Percentiles rank a stretch among this genome's conserved stretches.
Evolutionary conservation across 2,329 filamentous ascomycete genomes (phyloP).

Genomic region (Lithohypha guttulata): DNA sequence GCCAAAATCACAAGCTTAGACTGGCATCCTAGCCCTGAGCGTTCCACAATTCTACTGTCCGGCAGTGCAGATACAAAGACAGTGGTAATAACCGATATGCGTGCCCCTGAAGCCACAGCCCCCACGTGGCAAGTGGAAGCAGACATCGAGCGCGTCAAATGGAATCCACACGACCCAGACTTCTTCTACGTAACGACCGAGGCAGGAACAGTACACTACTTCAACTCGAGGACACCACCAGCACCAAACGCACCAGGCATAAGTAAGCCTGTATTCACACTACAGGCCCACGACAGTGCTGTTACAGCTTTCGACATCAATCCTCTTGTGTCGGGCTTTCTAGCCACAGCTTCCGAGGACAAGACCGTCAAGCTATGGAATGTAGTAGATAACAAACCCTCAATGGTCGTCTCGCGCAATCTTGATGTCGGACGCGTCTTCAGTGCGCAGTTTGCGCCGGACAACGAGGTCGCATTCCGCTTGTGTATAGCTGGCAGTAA

Average conservation of each 20-base stretch:
- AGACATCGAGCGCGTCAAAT: conserved; percentile 84
- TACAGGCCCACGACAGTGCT: conserved; percentile 90
- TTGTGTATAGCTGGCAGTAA: conserved; percentile 91
- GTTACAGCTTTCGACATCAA: conserved; percentile 92
- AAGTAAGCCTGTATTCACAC: conserved; percentile 85
- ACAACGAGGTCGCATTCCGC: conserved; percentile 81
- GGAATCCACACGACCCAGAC: conserved; percentile 88
- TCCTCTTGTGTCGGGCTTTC: conserved; percentile 75
- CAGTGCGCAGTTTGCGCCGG: conserved; percentile 78
- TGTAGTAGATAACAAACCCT: conserved; percentile 66
- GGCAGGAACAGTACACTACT: conserved; percentile 80
- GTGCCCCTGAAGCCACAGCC: conserved; percentile 70
- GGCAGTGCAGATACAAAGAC: conserved; percentile 85
- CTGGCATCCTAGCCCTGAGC: conserved; percentile 67
- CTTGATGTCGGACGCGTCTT: conserved; percentile 93
- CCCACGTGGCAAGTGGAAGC: conserved; percentile 89
- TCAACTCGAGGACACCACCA: conserved; percentile 71
- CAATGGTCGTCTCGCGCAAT: conserved; percentile 83
- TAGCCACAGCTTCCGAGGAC: conserved; percentile 88
- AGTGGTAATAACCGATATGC: conserved; percentile 90
- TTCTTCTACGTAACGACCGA: conserved; percentile 95
- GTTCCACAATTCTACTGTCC: conserved; percentile 79
- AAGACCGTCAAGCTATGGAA: conserved; percentile 97
- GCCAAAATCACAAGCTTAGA: conserved; percentile 84
- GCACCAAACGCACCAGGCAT: conserved; percentile 48